Percentiles rank a stretch among this genome's conserved stretches.
Conservation (phyloP, 441 rosid genomes). For the Macaranga tanarius region DNA sequence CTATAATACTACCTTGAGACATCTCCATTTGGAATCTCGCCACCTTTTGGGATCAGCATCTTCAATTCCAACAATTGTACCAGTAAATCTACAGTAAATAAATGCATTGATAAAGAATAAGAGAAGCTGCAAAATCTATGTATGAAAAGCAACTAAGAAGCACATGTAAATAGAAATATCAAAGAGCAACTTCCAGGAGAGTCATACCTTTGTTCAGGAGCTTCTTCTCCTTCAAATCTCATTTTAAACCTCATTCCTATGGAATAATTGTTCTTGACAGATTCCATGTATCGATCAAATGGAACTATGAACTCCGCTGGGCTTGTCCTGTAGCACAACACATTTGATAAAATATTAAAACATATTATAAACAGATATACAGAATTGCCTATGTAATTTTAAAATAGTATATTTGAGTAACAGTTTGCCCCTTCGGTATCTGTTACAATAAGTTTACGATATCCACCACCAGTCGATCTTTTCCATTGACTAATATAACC, state of each 20-base stretch:
- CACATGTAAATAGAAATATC: neutral
- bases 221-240: constrained; percentile 99
- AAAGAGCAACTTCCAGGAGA: neutral
- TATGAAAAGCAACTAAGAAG: neutral
- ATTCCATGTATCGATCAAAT: constrained; percentile 78
- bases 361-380: neutral
- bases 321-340: constrained; percentile 65
- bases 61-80: constrained; percentile 89
- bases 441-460: neutral
- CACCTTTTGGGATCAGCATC: constrained; percentile 72
- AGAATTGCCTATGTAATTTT: neutral
- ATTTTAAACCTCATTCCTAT: constrained; percentile 98
- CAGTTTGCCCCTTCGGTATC: neutral
- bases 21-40: constrained; percentile 94
- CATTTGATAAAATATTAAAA: neutral
- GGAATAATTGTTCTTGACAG: constrained; percentile 67
- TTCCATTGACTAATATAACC: neutral
- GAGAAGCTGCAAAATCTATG: neutral
- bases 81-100: constrained; percentile 65
- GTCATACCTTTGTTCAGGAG: constrained; percentile 92
- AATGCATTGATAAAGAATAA: neutral
- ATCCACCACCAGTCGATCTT: neutral
- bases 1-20: constrained; percentile 78
- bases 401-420: neutral
- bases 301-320: constrained; percentile 98